Base-by-base conservation (phyloP, 1,139 yeast species). In the Kodamaea plutei region DNA sequence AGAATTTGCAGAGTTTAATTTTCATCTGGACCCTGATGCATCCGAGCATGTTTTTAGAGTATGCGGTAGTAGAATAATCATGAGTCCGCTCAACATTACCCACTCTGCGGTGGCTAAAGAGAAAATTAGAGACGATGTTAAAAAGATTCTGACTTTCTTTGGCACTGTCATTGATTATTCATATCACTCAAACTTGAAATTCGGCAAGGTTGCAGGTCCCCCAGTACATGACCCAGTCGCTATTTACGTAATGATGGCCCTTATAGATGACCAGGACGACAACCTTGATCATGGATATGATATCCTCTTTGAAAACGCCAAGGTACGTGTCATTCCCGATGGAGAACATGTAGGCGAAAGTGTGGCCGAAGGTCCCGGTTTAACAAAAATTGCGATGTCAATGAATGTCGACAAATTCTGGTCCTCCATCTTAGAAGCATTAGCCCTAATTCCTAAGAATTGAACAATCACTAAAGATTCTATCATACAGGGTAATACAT, bases 211-310 rank as follows among this genome's bases (percentile, higher is more conserved):
- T 3, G 44, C 53, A 3, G 93, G 94, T 0, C 91, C 94, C 1
- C 89, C 93, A 1, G 68, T 84, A 2, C 95, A 87, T 53, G 95
- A 85, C 49, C 93, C 95, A 0, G 57, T 84, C 26, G 85, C 95
- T 0, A 62, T 84, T 3, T 77, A 72, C 31, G 74, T 75, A 1
- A 49, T 83, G 15, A 52, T 83, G 26, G 76, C 80, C 3, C 45
- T 70, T 18, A 58, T 61, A 23, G 55, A 59, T 9, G 50, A 49
- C 2, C n/a, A n/a, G n/a, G n/a, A n/a, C n/a, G n/a, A n/a, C n/a
- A 44, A 46, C 7, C 52, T 45, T 38, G 48, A 48, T 2, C 44
- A 56, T 8, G 44, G 44, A 6, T 52, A 44, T 37, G 50, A 45
- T n/a, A 66, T 58, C 36, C 52, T 54, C n/a, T 54, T 54, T 34